Percentiles rank a stretch among this genome's conserved stretches.
These are phyloP conservation scores for Arachnomyces sp. DNA, from an alignment of 2,329 filamentous ascomycete genomes.

Conservation along the genomic window DNA sequence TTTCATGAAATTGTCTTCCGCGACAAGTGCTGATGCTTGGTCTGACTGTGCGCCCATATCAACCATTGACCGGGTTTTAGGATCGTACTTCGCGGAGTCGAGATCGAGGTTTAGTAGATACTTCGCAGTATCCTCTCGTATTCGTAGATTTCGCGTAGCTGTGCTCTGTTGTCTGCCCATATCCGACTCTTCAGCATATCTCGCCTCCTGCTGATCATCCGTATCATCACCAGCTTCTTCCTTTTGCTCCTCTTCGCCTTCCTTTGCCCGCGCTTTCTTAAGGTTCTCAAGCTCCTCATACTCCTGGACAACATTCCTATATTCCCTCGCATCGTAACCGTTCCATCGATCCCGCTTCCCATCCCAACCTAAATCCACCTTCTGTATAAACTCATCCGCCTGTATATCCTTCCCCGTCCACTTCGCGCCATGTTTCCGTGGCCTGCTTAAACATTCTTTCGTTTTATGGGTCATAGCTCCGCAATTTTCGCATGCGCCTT, in stretches of 20 bases:
- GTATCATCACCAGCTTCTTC: constrained; percentile 43
- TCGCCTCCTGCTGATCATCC: constrained; percentile 51
- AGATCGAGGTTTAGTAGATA: constrained; percentile 91
- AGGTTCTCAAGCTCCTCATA: constrained; percentile 79
- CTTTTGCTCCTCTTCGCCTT: constrained; percentile 35
- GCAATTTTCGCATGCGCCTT: constrained; percentile 97
- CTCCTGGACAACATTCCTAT: constrained; percentile 76
- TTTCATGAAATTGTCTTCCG: constrained; percentile 86
- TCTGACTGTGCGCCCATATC: constrained; percentile 74
- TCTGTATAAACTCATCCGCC: constrained; percentile 78
- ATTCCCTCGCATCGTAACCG: constrained; percentile 87
- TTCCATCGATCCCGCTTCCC: constrained; percentile 98
- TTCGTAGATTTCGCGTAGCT: constrained; percentile 77
- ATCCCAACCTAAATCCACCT: constrained; percentile 87
- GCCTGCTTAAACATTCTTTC: constrained; percentile 85
- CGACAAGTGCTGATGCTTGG: constrained; percentile 71
- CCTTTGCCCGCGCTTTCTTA: constrained; percentile 44
- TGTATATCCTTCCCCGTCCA: constrained; percentile 92
- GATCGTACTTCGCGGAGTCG: constrained; percentile 95
- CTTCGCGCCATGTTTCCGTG: constrained; percentile 78
- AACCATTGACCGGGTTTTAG: constrained; percentile 86
- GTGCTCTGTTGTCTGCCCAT: constrained; percentile 93
- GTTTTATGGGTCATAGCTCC: constrained; percentile 93
- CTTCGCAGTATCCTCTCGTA: constrained; percentile 94
- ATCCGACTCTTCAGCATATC: constrained; percentile 88